phyloP scores from a whole-genome alignment of 768 basidiomycete genomes.

The Trametes meyenii region DNA sequence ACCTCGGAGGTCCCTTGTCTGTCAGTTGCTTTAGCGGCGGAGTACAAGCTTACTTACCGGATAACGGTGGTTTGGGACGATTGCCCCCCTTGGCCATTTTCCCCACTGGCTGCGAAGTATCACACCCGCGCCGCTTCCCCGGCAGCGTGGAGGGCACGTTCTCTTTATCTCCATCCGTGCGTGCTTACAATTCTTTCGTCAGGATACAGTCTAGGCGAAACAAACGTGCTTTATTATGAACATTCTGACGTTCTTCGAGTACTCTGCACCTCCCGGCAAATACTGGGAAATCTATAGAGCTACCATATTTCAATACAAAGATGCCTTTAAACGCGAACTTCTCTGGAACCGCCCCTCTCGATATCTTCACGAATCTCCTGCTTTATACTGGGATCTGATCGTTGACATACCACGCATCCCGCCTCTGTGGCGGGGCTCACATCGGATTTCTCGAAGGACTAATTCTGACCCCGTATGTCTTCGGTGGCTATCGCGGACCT shows the following conservation, averaged over 20 bases:
- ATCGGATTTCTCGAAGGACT: constrained; percentile 1
- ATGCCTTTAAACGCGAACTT: neutral
- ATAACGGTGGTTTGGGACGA: constrained; percentile 4
- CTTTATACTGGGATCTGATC: neutral
- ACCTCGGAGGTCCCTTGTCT: constrained; percentile 18
- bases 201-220: too few species aligned
- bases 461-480: neutral
- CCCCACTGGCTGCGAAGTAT: constrained; percentile 1
- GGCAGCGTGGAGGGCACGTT: constrained; percentile 14
- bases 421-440: neutral
- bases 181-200: neutral
- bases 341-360: neutral
- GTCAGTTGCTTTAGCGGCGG: neutral
- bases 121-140: constrained; percentile 10
- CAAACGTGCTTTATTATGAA: too few species aligned
- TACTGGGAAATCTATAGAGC: too few species aligned
- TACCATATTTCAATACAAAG: too few species aligned
- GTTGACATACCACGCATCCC: neutral
- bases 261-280: too few species aligned
- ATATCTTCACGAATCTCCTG: neutral
- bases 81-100: neutral
- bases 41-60: neutral
- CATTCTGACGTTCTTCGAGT: too few species aligned
- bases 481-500: constrained; percentile 1
- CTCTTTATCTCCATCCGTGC: constrained; percentile 9